A percentile compares a stretch with the other conserved stretches of the same genome.
phyloP scores from a whole-genome alignment of 176 grass and related monocot genomes.

The Poa annua region DNA sequence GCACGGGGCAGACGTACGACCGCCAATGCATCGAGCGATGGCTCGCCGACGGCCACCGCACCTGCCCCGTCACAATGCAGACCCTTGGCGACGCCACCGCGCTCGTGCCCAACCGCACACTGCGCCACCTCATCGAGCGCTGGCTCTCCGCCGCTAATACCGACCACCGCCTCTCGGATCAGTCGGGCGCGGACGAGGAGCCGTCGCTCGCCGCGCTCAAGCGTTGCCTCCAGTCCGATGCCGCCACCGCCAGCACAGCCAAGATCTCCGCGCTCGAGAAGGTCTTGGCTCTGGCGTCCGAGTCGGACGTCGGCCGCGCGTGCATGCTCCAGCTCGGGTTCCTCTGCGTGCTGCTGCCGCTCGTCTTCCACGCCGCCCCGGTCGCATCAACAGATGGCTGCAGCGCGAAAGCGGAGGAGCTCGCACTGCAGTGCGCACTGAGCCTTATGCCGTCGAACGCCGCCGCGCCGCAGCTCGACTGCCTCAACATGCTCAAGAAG shows the following conservation, averaged over 20 bases:
- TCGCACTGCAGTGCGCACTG: conserved; percentile 70
- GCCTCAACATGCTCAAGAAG: conserved; percentile 69
- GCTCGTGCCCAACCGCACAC: conserved; percentile 85
- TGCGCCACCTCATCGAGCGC: conserved; percentile 83
- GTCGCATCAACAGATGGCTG: background rate
- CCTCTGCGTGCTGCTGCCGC: conserved; percentile 63
- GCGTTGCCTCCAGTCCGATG: conserved; percentile 41
- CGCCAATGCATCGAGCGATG: conserved; percentile 81
- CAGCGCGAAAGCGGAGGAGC: conserved; percentile 39
- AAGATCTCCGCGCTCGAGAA: conserved; percentile 59
- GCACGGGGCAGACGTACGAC: conserved; percentile 94
- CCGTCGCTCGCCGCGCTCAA: conserved; percentile 63
- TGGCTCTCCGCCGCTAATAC: conserved; percentile 58
- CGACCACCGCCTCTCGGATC: conserved; percentile 16
- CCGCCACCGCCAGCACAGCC: background rate
- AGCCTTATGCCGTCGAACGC: conserved; percentile 47
- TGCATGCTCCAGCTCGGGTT: conserved; percentile 84
- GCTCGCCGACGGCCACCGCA: conserved; percentile 84
- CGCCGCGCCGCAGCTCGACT: conserved; percentile 50
- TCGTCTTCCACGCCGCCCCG: conserved; percentile 56
- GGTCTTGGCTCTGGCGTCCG: conserved; percentile 54
- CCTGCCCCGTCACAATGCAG: conserved; percentile 98
- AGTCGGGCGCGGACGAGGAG: conserved; percentile 17
- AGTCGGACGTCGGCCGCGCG: conserved; percentile 74
- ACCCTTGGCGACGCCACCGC: conserved; percentile 63